Conservation (phyloP, 495 filamentous ascomycete genomes). For the Ascodesmis nigricans region DNA sequence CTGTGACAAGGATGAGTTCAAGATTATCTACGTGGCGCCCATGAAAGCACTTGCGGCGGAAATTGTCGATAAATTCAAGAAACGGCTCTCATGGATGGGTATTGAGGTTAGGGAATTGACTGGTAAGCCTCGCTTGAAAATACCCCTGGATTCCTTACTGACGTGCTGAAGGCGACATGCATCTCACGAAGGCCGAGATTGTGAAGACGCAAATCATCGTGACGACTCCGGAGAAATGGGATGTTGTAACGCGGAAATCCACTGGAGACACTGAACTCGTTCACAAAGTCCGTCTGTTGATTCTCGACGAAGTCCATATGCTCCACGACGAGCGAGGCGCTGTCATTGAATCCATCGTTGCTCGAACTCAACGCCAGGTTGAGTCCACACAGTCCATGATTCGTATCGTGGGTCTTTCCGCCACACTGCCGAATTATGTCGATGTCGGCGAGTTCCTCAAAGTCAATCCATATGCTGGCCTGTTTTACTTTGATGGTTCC, state of each 20-base stretch:
- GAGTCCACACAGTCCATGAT: slow-evolving; percentile 96
- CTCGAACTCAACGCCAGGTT: slow-evolving; percentile 82
- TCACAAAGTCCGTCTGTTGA: slow-evolving; percentile 85
- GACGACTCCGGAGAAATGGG: slow-evolving; percentile 98
- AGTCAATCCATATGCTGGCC: slow-evolving; percentile 75
- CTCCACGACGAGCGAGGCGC: slow-evolving; percentile 93
- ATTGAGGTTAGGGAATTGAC: slow-evolving; percentile 79
- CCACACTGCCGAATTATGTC: slow-evolving; percentile 85
- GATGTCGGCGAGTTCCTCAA: slow-evolving; percentile 94
- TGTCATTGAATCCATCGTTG: slow-evolving; percentile 85
- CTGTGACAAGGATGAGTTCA: slow-evolving; percentile 71
- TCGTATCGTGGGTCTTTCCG: slow-evolving; percentile 81
- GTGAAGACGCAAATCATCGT: slow-evolving; percentile 93
- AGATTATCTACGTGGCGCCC: slow-evolving; percentile 92
- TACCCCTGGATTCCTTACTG: not conserved
- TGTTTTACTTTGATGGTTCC: slow-evolving; percentile 94
- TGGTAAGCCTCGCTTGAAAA: slow-evolving; percentile 20
- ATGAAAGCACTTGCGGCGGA: slow-evolving; percentile 97
- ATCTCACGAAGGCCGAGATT: slow-evolving; percentile 91
- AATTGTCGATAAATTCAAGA: slow-evolving; percentile 86
- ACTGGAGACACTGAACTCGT: slow-evolving; percentile 94
- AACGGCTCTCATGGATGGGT: slow-evolving; percentile 78
- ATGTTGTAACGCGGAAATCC: slow-evolving; percentile 90
- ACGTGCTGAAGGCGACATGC: slow-evolving; percentile 52
- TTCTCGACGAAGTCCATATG: slow-evolving; percentile 99